Evolutionary conservation across 345 rosid genomes (phyloP).

Genomic region (Psidium friedrichsthalianum): DNA sequence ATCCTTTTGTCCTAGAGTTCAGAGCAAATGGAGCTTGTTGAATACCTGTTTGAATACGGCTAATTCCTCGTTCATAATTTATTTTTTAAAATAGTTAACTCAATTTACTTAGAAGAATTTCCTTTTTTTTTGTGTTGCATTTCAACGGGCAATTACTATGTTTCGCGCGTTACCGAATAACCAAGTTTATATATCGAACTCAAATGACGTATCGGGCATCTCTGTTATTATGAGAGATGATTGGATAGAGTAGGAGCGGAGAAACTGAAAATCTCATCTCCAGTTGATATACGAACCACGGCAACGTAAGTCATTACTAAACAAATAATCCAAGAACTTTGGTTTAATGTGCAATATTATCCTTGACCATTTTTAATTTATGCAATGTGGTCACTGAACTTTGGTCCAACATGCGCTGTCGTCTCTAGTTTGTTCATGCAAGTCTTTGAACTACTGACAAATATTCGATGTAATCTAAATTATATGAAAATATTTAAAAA

Average conservation of each 20-base stretch:
- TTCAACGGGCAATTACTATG: not conserved
- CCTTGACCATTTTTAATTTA: not conserved
- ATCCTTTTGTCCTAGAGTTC: not conserved
- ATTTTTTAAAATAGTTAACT: not conserved
- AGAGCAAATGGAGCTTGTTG: not conserved
- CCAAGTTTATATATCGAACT: not conserved
- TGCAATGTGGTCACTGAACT: fast-evolving
- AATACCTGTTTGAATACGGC: not conserved
- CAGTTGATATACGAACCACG: not conserved
- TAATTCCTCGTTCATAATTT: not conserved
- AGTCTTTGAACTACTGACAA: not conserved
- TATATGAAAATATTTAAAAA: fast-evolving
- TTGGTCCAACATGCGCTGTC: too few species aligned
- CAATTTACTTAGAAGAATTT: not conserved
- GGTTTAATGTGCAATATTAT: fast-evolving
- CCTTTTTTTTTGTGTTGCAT: not conserved
- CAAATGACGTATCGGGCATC: not conserved
- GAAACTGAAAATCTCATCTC: not conserved
- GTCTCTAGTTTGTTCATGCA: not conserved
- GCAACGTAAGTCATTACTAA: not conserved
- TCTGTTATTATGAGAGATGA: not conserved
- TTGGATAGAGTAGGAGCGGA: fast-evolving
- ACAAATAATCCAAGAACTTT: not conserved
- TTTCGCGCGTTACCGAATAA: not conserved
- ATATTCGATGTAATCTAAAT: fast-evolving